Base-by-base conservation (phyloP, 108 stramenopile genomes). In the Cyclotella distinguenda region DNA sequence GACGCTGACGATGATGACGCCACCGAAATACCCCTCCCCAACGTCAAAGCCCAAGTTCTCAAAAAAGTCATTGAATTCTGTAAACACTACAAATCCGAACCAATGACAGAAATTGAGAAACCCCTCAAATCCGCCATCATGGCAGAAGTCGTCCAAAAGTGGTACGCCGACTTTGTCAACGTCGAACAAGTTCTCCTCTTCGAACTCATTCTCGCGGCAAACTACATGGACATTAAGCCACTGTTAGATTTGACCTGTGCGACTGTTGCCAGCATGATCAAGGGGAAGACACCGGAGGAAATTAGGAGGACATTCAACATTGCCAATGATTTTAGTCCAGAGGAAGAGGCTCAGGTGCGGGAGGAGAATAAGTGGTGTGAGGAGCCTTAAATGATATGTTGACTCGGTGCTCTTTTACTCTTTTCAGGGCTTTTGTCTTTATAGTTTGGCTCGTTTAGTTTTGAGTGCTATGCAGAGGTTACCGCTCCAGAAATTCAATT, bases 361-460 rank as follows among this genome's bases (percentile, higher is more conserved):
- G 98, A 99, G 76, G 98, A 99, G 87, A 99, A 99, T 88, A 98
- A 99, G 81, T 99, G 99, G 99, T 97, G 97, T 54, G 99, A 99
- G 82, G 98, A 98, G 61, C 93, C 98, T n/a, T 97, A 90, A 79
- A 60, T 38, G 30, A 15, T n/a, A n/a, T n/a, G n/a, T n/a, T n/a
- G n/a, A n/a, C n/a, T n/a, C n/a, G n/a, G n/a, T n/a, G n/a, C n/a
- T n/a, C n/a, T n/a, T n/a, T n/a, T n/a, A n/a, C n/a, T n/a, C n/a
- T n/a, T n/a, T n/a, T n/a, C n/a, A n/a, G n/a, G n/a, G n/a, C n/a
- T n/a, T n/a, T n/a, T n/a, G n/a, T n/a, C n/a, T n/a, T n/a, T n/a
- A n/a, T n/a, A n/a, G n/a, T n/a, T n/a, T n/a, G n/a, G n/a, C n/a
- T n/a, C n/a, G n/a, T n/a, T n/a, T n/a, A n/a, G n/a, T n/a, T n/a